Conservation (phyloP, 192 early-diverging fungal genomes). For the Coemansia sp. region DNA sequence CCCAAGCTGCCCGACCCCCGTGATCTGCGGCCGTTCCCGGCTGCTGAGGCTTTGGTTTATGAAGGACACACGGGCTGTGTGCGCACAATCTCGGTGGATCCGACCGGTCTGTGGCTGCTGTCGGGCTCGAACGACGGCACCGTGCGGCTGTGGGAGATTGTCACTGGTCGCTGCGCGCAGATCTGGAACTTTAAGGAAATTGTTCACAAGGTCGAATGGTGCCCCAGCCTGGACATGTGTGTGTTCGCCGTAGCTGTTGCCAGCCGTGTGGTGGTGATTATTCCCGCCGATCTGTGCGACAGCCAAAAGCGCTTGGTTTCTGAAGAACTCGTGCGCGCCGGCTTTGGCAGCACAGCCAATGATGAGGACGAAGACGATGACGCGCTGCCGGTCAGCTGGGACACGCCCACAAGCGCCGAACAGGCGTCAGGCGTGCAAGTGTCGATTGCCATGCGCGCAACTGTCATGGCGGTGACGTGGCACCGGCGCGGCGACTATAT, state of each 20-base stretch:
- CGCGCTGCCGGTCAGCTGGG: conserved; percentile 53
- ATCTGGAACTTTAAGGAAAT: conserved; percentile 70
- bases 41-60: conserved; percentile 72
- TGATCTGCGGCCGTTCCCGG: conserved; percentile 94
- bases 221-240: conserved; percentile 75
- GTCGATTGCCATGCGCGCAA: conserved; percentile 55
- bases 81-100: conserved; percentile 84
- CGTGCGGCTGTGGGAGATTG: conserved; percentile 88
- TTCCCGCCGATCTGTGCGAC: conserved; percentile 54
- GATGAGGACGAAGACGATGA: conserved; percentile 29
- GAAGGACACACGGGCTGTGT: conserved; percentile 81
- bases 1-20: conserved; percentile 94
- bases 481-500: conserved; percentile 98
- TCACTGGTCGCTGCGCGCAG: conserved; percentile 82
- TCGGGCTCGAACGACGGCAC: conserved; percentile 91
- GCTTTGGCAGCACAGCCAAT: conserved; percentile 21
- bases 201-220: conserved; percentile 84
- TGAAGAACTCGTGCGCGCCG: conserved; percentile 42
- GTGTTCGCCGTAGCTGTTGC: conserved; percentile 77
- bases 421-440: conserved; percentile 51
- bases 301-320: conserved; percentile 37
- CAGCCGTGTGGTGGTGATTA: conserved; percentile 57
- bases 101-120: conserved; percentile 85
- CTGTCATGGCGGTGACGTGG: conserved; percentile 85
- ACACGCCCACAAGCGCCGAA: conserved; percentile 56